phyloP scores from a whole-genome alignment of 495 filamentous ascomycete genomes.

The Hypoxylon rickii region DNA sequence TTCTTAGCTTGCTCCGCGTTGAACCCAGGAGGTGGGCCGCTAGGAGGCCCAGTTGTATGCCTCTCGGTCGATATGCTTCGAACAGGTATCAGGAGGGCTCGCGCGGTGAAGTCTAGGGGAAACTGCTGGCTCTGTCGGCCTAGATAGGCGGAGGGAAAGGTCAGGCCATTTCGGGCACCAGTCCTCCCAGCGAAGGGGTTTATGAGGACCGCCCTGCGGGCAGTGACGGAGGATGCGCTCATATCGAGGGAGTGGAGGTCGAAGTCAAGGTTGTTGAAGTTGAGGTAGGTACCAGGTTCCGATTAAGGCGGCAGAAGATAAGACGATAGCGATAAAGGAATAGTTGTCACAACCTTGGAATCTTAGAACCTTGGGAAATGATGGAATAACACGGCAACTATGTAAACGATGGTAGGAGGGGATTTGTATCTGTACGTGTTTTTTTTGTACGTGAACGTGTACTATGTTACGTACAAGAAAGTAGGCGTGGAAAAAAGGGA shows the following conservation, averaged over 20 bases:
- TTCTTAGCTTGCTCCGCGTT: conserved; percentile 90
- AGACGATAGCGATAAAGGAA: too few species aligned
- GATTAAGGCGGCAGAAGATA: too few species aligned
- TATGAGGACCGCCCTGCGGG: conserved; percentile 61
- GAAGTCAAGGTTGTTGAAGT: too few species aligned
- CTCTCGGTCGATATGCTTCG: conserved; percentile 75
- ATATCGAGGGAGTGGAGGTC: conserved; percentile 42
- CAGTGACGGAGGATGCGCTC: conserved; percentile 64
- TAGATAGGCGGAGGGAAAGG: conserved; percentile 36
- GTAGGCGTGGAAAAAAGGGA: conserved; percentile 13
- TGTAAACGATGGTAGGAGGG: conserved; percentile 2
- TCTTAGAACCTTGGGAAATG: too few species aligned
- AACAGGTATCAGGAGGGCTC: conserved; percentile 68
- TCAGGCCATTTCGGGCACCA: conserved; percentile 38
- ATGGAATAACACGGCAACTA: not conserved
- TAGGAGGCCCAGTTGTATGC: conserved; percentile 50
- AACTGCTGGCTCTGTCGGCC: conserved; percentile 40
- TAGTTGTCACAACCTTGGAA: too few species aligned
- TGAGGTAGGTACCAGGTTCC: too few species aligned
- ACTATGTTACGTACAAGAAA: too few species aligned
- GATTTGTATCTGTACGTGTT: conserved; percentile 1
- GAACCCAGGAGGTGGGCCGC: conserved; percentile 89
- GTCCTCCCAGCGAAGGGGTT: conserved; percentile 52
- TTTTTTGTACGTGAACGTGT: not conserved
- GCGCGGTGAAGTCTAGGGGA: conserved; percentile 63